Conservation (phyloP, 164 flowering plant species). For the Annona squamosa region DNA sequence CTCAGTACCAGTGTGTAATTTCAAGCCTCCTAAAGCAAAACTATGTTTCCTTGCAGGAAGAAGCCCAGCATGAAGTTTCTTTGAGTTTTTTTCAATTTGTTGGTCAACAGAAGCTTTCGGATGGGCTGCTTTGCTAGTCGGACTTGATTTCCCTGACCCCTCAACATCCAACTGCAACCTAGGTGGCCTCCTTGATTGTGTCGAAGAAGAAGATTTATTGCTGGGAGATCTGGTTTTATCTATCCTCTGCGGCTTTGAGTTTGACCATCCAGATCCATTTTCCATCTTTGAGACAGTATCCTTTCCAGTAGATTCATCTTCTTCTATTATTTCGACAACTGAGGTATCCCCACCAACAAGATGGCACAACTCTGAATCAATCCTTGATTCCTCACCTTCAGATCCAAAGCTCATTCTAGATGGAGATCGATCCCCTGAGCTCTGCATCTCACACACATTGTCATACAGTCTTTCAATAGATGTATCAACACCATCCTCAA, state of each 20-base stretch:
- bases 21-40: constrained; percentile 25
- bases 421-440: constrained; percentile 67
- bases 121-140: constrained; percentile 33
- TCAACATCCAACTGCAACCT: constrained; percentile 30
- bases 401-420: constrained; percentile 71
- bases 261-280: constrained; percentile 20
- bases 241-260: constrained; percentile 16
- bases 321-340: constrained; percentile 57
- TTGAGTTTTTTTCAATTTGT: constrained; percentile 24
- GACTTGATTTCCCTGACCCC: constrained; percentile 33
- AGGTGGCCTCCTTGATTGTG: constrained; percentile 33
- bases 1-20: constrained; percentile 35
- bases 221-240: constrained; percentile 28
- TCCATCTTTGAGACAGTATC: constrained; percentile 38
- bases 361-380: constrained; percentile 79
- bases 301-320: constrained; percentile 26
- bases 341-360: constrained; percentile 78
- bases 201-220: constrained; percentile 32
- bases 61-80: constrained; percentile 27
- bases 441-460: constrained; percentile 84
- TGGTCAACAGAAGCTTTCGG: constrained; percentile 46
- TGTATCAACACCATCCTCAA: constrained; percentile 42
- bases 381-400: constrained; percentile 72
- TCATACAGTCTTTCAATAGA: constrained; percentile 73
- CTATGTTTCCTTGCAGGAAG: constrained; percentile 36